Conservation (phyloP, 345 rosid genomes). For the Populus euphratica region DNA sequence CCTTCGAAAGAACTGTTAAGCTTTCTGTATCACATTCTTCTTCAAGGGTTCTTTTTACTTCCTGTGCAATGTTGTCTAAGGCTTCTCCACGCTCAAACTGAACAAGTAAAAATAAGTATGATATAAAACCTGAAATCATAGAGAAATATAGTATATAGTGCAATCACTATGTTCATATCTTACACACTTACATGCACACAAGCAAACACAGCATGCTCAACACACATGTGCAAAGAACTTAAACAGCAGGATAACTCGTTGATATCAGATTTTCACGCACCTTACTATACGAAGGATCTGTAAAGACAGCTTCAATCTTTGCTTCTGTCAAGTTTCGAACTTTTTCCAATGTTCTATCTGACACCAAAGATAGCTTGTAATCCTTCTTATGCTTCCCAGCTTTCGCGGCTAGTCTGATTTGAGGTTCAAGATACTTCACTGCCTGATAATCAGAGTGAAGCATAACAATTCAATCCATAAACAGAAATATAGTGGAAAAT, state of each 20-base stretch:
- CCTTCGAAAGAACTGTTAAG: conserved; percentile 69
- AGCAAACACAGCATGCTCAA: background rate
- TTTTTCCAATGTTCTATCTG: conserved; percentile 61
- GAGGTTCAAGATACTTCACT: conserved; percentile 80
- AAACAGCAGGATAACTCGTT: background rate
- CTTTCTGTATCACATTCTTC: conserved; percentile 88
- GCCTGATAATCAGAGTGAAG: conserved; percentile 55
- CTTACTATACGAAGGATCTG: conserved; percentile 86
- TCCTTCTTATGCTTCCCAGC: conserved; percentile 95
- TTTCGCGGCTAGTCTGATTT: conserved; percentile 73
- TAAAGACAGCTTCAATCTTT: conserved; percentile 70
- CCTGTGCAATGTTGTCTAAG: conserved; percentile 71
- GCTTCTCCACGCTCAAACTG: conserved; percentile 99
- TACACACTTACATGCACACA: background rate
- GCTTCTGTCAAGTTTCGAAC: conserved; percentile 63
- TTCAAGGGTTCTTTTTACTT: conserved; percentile 60
- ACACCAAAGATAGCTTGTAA: conserved; percentile 76
- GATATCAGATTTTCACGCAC: conserved; percentile 33
- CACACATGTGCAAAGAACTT: background rate
- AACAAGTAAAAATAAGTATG: conserved; percentile 5
- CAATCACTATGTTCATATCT: background rate
- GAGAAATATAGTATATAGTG: background rate
- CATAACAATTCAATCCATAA: conserved; percentile 12
- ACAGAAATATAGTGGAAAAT: background rate
- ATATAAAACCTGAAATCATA: conserved; percentile 1